Base-by-base conservation (phyloP, 2,329 filamentous ascomycete genomes). In the Oidium heveae region DNA sequence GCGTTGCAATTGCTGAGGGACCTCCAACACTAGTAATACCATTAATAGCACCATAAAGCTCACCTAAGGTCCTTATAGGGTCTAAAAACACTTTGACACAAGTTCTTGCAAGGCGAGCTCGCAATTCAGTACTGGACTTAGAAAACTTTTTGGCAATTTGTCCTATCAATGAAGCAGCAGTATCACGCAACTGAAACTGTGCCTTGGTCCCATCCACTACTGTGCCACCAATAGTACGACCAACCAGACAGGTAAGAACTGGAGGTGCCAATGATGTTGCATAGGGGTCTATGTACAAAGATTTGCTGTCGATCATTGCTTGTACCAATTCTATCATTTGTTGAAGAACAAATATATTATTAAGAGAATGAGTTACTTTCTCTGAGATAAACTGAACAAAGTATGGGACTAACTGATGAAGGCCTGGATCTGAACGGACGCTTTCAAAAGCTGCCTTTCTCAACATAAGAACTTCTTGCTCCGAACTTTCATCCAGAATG, bases 321-420 rank as follows among this genome's bases (percentile, higher is more conserved):
- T 84, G 77, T 0, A 85, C 82, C 57, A 96, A 77, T 63, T 87
- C 82, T 83, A 98, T 89, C 78, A 94, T 91, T 66, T 93, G 86
- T 20, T 80, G 81, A 22, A 98, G 73, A 5, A 87, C 79, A 65
- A 95, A 95, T 2, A 88, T 75, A 66, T 94, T 85, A 68, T 94
- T 88, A 59, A 94, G 75, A 60, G 82, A 84, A 66, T 98, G 91
- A 1, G 91, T 96, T 53, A 98, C 86, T 68, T 94, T 91, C 66
- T 95, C 89, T 20, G 87, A 82, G 62, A 96, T 84, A 67, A 94
- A 96, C 66, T 93, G 87, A 57, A 94, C 82, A 63, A 96, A 95
- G 69, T 98, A 98, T 0, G 91, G 91, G 32, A 94, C 80, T 10
- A 98, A 77, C 68, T 98, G 91, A 66, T 98, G 91, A 41, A 96